Evolutionary conservation across 768 basidiomycete species (phyloP).

Genomic region (Paxillus ammoniavirescens): DNA sequence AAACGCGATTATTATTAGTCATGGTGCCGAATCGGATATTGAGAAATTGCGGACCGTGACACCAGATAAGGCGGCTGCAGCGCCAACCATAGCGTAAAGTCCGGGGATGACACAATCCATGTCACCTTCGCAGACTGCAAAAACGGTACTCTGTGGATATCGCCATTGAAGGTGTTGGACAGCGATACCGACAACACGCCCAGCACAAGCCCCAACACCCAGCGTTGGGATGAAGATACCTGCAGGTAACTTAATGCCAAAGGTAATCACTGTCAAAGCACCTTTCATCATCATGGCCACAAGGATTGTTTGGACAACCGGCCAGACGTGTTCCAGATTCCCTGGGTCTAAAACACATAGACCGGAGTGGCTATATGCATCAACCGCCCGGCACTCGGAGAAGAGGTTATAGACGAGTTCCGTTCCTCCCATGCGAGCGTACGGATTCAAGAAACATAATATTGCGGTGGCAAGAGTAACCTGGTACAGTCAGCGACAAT

Average conservation of each 20-base stretch:
- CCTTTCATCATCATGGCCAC: slow-evolving; percentile 82
- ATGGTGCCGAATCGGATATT: neutral
- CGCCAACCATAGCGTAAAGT: slow-evolving; percentile 94
- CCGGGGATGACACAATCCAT: slow-evolving; percentile 84
- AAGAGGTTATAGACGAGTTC: slow-evolving; percentile 93
- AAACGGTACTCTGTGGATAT: slow-evolving; percentile 59
- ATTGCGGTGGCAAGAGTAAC: slow-evolving; percentile 76
- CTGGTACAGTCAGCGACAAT: slow-evolving; percentile 36
- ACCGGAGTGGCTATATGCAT: slow-evolving; percentile 53
- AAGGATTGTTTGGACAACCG: slow-evolving; percentile 63
- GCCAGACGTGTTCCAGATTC: slow-evolving; percentile 52
- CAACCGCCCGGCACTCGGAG: slow-evolving; percentile 71
- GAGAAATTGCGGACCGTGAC: slow-evolving; percentile 62
- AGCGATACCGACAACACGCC: slow-evolving; percentile 78
- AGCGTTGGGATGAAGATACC: slow-evolving; percentile 98
- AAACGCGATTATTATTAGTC: slow-evolving; percentile 8
- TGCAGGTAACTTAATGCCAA: slow-evolving; percentile 88
- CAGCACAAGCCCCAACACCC: slow-evolving; percentile 92
- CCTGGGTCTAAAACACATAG: slow-evolving; percentile 71
- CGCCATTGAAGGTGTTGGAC: slow-evolving; percentile 75
- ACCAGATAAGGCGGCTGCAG: slow-evolving; percentile 92
- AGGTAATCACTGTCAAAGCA: slow-evolving; percentile 80
- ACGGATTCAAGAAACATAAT: slow-evolving; percentile 85
- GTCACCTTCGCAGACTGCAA: slow-evolving; percentile 62
- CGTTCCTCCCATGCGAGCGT: slow-evolving; percentile 91